Evolutionary conservation across 495 filamentous ascomycete genomes (phyloP), one percentile per base, ranked within the genome.

Genomic region (Neurospora sp.): DNA sequence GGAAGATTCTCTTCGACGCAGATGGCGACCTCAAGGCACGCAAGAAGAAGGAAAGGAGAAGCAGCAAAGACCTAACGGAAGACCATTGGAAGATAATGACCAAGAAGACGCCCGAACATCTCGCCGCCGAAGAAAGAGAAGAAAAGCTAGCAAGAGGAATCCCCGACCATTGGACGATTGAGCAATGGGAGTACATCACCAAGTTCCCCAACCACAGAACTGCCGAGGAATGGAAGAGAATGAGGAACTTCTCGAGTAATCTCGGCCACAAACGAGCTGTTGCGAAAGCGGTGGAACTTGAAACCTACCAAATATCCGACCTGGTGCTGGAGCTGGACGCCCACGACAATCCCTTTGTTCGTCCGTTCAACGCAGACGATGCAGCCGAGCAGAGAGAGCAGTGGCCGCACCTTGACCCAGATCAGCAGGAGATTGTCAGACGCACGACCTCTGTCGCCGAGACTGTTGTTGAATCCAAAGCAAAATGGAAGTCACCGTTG

Each of bases 281-380:
- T 31, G 40, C 39, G 23, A 72, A 72, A 72, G 18, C 27, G 16
- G 16, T 60, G 7, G 38, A 72, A 2, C 40, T 62, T 10, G 49
- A 31, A 16, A 71, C 54, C 10, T 78, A 76, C 69, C 60, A 77
- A 0, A 70, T 74, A 27, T 74, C 79, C 1, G 4, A 66, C 0
- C 41, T 81, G 38, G 20, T 82, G 5, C 18, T 82, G 18, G 75
- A 80, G 18, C 78, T 82, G 62, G 79, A 82, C 71, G 77, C 77
- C 46, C 76, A 76, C 39, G 41, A 75, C 11, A 76, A 38, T 23
- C 70, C 71, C 2, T 72, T 78, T 18, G 78, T 80, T 71, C 79
- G 79, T 2, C 69, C 62, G 0, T 79, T 73, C 37, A 70, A 76
- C 40, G 14, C 71, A 5, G 14, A 72, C 3, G 38, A 76, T n/a